phyloP scores from a whole-genome alignment of 148 eudicot species.

The Cornus kousa region DNA sequence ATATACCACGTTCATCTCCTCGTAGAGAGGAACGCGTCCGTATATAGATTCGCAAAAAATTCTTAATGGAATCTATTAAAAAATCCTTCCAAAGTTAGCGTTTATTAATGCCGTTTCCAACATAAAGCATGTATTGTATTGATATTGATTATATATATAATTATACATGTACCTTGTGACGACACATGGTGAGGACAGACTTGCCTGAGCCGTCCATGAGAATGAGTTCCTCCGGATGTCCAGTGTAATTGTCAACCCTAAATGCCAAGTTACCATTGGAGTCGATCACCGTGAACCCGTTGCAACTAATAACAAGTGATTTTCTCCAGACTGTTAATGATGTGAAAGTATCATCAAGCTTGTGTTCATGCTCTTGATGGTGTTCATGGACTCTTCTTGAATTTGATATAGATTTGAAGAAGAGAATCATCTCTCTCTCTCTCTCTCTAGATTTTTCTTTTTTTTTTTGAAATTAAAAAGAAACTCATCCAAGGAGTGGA shows the following conservation, averaged over 20 bases:
- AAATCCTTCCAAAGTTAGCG: too few species aligned
- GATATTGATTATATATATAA: neutral
- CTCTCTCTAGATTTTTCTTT: too few species aligned
- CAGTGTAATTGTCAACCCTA: constrained; percentile 72
- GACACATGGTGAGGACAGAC: constrained; percentile 54
- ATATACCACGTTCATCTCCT: too few species aligned
- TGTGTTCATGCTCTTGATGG: constrained; percentile 1
- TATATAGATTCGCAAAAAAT: too few species aligned
- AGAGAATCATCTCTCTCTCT: constrained; percentile 22
- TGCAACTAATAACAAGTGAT: constrained; percentile 58
- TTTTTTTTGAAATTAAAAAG: neutral
- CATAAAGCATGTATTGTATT: too few species aligned
- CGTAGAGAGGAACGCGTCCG: too few species aligned
- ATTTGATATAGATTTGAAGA: constrained; percentile 25
- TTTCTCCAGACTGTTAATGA: constrained; percentile 81
- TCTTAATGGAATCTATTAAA: too few species aligned
- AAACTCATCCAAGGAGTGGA: neutral
- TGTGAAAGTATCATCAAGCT: constrained; percentile 8
- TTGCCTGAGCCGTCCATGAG: constrained; percentile 77
- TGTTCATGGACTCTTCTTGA: constrained; percentile 29
- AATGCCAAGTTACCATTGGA: constrained; percentile 52
- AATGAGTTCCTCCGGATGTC: constrained; percentile 41
- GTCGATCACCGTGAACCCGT: constrained; percentile 76
- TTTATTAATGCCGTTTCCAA: too few species aligned
- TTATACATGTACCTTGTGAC: constrained; percentile 54